Conservation (phyloP, 257 asterid genomes). For the Solanum lignicaule region DNA sequence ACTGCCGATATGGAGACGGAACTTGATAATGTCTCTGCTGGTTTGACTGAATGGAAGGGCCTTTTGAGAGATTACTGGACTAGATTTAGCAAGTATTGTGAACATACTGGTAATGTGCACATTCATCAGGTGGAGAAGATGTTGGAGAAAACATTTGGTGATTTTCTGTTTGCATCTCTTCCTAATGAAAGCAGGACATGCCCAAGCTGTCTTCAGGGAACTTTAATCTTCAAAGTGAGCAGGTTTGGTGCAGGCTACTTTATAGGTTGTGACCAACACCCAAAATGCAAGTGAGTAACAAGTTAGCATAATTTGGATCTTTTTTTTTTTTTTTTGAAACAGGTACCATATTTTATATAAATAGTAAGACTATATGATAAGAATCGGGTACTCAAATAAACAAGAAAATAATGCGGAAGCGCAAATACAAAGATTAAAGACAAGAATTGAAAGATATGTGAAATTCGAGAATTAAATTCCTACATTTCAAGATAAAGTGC, state of each 20-base stretch:
- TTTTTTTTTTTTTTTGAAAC: not conserved
- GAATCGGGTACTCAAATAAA: not conserved
- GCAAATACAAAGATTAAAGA: not conserved
- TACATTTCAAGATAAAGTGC: not conserved
- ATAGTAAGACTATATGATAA: not conserved
- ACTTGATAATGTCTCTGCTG: constrained; percentile 92
- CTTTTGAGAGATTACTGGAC: constrained; percentile 91
- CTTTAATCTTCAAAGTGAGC: constrained; percentile 81
- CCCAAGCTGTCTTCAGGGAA: constrained; percentile 76
- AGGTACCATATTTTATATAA: not conserved
- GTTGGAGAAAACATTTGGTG: constrained; percentile 74
- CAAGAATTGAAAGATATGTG: not conserved
- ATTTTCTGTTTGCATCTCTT: constrained; percentile 63
- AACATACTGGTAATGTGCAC: constrained; percentile 45
- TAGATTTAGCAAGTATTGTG: constrained; percentile 81
- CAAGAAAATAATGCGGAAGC: not conserved
- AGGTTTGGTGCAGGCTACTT: constrained; percentile 85
- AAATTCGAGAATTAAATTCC: not conserved
- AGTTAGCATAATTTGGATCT: not conserved
- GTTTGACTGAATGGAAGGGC: constrained; percentile 94
- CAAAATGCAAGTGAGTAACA: constrained; percentile 77
- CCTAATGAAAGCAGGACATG: constrained; percentile 62
- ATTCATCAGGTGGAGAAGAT: constrained; percentile 91
- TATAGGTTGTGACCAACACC: constrained; percentile 94
- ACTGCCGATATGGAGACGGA: constrained; percentile 98